Conservation (phyloP, 371 early-diverging fungal genomes). For the Mucor lusitanicus region DNA sequence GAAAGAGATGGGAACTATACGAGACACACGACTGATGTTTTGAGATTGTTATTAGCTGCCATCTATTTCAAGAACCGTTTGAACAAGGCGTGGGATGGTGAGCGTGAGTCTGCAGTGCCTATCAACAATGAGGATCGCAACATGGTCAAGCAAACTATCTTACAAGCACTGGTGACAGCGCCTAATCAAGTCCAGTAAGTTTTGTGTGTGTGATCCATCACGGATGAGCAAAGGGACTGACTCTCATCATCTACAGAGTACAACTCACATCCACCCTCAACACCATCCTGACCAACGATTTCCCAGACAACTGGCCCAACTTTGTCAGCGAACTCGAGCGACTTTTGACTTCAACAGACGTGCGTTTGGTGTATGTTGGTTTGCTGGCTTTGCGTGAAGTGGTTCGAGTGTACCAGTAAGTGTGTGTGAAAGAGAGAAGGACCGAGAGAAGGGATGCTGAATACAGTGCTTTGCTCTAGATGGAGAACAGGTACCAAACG, state of each 20-base stretch:
- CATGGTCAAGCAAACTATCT: slow-evolving; percentile 75
- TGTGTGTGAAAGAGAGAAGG: slow-evolving; percentile 3
- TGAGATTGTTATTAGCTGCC: slow-evolving; percentile 66
- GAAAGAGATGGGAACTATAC: not conserved
- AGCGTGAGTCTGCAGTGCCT: slow-evolving; percentile 32
- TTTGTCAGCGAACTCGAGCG: slow-evolving; percentile 69
- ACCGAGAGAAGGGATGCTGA: no score
- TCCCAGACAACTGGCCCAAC: slow-evolving; percentile 83
- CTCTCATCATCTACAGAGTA: slow-evolving; percentile 42
- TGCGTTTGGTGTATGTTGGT: slow-evolving; percentile 72
- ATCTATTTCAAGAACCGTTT: slow-evolving; percentile 95
- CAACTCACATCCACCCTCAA: slow-evolving; percentile 78
- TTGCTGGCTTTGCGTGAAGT: slow-evolving; percentile 80
- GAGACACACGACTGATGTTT: not conserved
- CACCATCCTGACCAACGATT: slow-evolving; percentile 73
- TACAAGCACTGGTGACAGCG: slow-evolving; percentile 74
- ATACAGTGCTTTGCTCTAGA: slow-evolving; percentile 34
- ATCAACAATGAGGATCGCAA: slow-evolving; percentile 77
- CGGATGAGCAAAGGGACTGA: not conserved
- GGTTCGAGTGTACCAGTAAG: slow-evolving; percentile 80
- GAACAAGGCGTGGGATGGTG: slow-evolving; percentile 74
- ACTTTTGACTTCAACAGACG: slow-evolving; percentile 68
- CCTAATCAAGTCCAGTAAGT: slow-evolving; percentile 74
- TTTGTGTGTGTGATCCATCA: not conserved
- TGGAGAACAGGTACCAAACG: slow-evolving; percentile 61